Conservation (phyloP, 2,329 filamentous ascomycete species). For the Arthrobotrys megalospora region DNA sequence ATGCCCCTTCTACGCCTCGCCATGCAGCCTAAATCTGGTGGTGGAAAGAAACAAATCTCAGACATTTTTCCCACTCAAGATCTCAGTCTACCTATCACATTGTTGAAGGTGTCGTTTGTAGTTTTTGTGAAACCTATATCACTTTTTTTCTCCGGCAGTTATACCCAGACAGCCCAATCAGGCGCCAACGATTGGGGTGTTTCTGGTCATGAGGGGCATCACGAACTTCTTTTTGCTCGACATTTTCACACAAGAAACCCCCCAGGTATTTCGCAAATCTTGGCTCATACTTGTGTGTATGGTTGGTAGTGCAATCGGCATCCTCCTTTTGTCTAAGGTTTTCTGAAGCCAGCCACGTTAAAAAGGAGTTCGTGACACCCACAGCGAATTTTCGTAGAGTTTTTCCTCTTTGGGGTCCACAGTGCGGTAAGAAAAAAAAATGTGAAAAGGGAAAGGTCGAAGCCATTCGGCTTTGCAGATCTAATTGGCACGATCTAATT, state of each 20-base stretch:
- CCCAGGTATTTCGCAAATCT: no score
- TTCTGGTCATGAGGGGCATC: not conserved
- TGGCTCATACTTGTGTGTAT: no score
- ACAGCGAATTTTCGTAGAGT: not conserved
- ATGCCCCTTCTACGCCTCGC: constrained; percentile 11
- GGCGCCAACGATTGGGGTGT: not conserved
- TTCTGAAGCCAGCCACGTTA: no score
- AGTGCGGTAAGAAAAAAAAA: not conserved
- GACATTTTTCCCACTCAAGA: constrained; percentile 21
- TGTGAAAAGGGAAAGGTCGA: not conserved
- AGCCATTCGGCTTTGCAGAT: not conserved
- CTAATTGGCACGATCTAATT: constrained; percentile 12
- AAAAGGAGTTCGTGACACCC: constrained; percentile 4
- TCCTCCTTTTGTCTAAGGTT: no score
- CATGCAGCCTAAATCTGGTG: constrained; percentile 38
- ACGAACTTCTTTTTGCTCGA: no score
- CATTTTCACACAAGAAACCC: no score
- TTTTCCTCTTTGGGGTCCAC: constrained; percentile 7
- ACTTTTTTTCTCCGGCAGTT: constrained; percentile 51
- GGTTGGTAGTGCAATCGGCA: no score
- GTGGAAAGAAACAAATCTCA: constrained; percentile 36
- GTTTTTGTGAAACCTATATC: constrained; percentile 48
- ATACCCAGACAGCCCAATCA: constrained; percentile 17
- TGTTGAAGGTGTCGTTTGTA: constrained; percentile 17
- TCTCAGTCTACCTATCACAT: constrained; percentile 31